Evolutionary conservation across 768 basidiomycete genomes (phyloP), one percentile per base, ranked within the genome.

Genomic region (Kwoniella bestiolae): DNA sequence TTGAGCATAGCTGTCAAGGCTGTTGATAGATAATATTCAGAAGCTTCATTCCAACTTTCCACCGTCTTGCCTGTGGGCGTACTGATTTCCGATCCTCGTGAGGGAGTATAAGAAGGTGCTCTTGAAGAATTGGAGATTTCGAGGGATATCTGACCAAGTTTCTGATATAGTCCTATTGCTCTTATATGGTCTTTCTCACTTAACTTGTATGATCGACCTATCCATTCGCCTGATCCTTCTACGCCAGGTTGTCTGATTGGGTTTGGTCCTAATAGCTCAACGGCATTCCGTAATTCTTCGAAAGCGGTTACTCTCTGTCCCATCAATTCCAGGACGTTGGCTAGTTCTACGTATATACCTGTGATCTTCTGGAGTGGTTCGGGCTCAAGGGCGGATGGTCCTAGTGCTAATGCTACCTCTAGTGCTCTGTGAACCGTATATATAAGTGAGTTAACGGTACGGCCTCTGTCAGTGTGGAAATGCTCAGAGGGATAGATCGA

Each of bases 311-410:
- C 56, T n/a, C 65, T 63, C 41, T 76, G 75, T 16, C 73, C 74
- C 31, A 69, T 63, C 5, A 66, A 56, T 59, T 81, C 80, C 5
- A 78, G 69, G 14, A 81, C 50, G 4, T 70, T 63, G 6, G 80
- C 67, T 16, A 74, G 58, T 34, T 71, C 67, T 41, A 78, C 71
- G 68, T 74, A 79, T 46, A 81, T 69, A 3, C 80, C 80, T 1
- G 78, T 74, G 16, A 81, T 62, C 63, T 81, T 81, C 32, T 74
- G 71, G 11, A 78, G 49, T 2, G 77, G 74, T 25, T 79, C 76
- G 0, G 76, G 75, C 25, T 65, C 66, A 11, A 81, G 68, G 2
- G 59, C 53, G 4, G 57, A 16, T 9, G 56, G 63, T 25, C 75
- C 74, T 12, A 81, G 50, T 5, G 64, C 34, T n/a, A 73, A 57